A percentile compares a stretch with the other conserved stretches of the same genome.
These are phyloP conservation scores for Xylariaceae sp. DNA, from an alignment of 2,329 filamentous ascomycete species.

Conservation along the genomic window DNA sequence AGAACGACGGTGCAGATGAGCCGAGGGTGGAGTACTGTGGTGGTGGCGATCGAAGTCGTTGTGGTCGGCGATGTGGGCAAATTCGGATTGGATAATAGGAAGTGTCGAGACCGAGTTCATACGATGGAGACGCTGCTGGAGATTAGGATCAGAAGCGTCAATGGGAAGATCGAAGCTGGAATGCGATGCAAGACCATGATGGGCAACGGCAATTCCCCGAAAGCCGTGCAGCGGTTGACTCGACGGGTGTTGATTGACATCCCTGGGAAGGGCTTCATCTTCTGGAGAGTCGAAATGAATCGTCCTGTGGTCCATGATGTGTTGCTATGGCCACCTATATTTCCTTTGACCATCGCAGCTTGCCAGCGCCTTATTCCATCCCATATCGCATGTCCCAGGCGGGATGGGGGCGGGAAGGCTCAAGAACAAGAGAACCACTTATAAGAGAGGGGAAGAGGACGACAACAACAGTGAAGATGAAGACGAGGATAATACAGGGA, in stretches of 20 bases:
- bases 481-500: background rate
- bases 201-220: conserved; percentile 12
- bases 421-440: too few species aligned
- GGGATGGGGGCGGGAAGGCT: conserved; percentile 3
- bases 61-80: conserved; percentile 22
- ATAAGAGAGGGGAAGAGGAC: background rate
- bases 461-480: too few species aligned
- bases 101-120: conserved; percentile 32
- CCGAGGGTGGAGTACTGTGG: conserved; percentile 22
- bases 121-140: conserved; percentile 31
- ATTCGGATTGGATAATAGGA: conserved; percentile 30
- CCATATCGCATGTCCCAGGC: conserved; percentile 23
- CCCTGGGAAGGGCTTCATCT: conserved; percentile 19
- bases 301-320: conserved; percentile 27
- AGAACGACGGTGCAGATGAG: conserved; percentile 22
- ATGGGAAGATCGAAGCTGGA: conserved; percentile 38
- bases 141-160: conserved; percentile 36
- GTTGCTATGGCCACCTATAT: conserved; percentile 21
- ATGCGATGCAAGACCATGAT: conserved; percentile 28
- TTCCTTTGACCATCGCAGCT: conserved; percentile 29
- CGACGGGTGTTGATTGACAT: conserved; percentile 21
- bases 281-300: conserved; percentile 21
- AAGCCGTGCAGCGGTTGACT: too few species aligned
- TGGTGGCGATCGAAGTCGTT: conserved; percentile 33
- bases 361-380: conserved; percentile 25